Base-by-base conservation (phyloP, 495 filamentous ascomycete genomes). In the Tetracladium marchalianum region DNA sequence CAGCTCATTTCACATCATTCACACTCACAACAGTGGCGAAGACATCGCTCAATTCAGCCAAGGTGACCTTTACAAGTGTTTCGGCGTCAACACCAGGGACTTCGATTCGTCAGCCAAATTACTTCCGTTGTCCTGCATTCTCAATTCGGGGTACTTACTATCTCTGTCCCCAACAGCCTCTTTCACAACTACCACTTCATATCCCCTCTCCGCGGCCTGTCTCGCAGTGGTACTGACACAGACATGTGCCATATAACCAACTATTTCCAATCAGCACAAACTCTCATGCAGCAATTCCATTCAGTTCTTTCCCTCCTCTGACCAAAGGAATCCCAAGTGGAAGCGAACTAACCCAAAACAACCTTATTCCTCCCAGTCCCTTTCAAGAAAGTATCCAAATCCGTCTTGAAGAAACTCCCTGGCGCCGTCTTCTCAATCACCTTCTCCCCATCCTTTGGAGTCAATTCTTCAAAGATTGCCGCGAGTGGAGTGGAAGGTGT, bases 201-300 rank as follows among this genome's bases (percentile, higher is more conserved):
- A 79, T 4, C 77, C 78, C 11, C 64, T 62, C 54, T 81, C 70
- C 27, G 46, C 54, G 2, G 61, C 79, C 31, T 77, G 68, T 38
- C 77, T 54, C 1, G 77, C 69, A 1, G 79, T 83, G 1, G 74
- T 75, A 0, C 68, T 75, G 10, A 83, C 67, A 60, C 77, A 83
- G 3, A 81, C 73, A 63, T 82, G 78, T 8, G 78, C 77, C 64
- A 58, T 61, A 18, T 58, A 56, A n/a, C 49, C 53, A 2, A 34
- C 22, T 27, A 27, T 27, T 27, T 27, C n/a, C 22, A 27, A 27
- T 35, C 7, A 27, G 22, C 22, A 27, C 22, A 27, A 3, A 27
- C 22, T 27, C 22, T 7, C 22, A 11, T 39, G n/a, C 35, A 50
- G 27, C 19, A 41, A 34, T 10, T 11, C 22, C 16, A 31, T 48